Evolutionary conservation across 805 yeast species (phyloP).

Genomic region (Kodamaea neixiangensis): DNA sequence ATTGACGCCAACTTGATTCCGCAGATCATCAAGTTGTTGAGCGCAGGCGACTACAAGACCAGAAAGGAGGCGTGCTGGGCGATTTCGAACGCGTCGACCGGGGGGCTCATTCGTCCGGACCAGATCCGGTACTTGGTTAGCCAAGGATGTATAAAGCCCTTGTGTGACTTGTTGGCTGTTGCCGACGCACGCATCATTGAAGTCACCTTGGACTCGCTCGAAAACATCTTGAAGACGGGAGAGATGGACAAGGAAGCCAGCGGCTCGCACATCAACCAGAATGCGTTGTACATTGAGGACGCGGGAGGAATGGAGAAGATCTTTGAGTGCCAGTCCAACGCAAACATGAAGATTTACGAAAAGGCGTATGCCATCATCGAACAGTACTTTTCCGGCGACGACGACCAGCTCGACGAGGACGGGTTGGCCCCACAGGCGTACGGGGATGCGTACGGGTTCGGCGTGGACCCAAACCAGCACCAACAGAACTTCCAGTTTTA

Average conservation of each 20-base stretch:
- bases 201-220: conserved; percentile 93
- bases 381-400: conserved; percentile 84
- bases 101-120: conserved; percentile 89
- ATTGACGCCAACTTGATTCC: conserved; percentile 94
- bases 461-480: conserved; percentile 58
- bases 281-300: conserved; percentile 91
- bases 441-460: conserved; percentile 88
- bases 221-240: conserved; percentile 91
- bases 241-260: conserved; percentile 84
- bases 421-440: conserved; percentile 74
- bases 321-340: conserved; percentile 87
- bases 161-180: conserved; percentile 85
- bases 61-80: conserved; percentile 99
- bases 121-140: conserved; percentile 89
- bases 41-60: conserved; percentile 89
- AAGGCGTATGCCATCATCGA: conserved; percentile 90
- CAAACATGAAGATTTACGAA: conserved; percentile 87
- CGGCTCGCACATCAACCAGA: conserved; percentile 71
- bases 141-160: conserved; percentile 96
- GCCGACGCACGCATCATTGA: conserved; percentile 92
- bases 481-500: conserved; percentile 53
- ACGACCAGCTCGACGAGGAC: conserved; percentile 63
- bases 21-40: conserved; percentile 76
- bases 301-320: conserved; percentile 99
- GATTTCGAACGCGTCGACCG: conserved; percentile 94